These are phyloP conservation scores for Auricularia cornea DNA, from an alignment of 768 basidiomycete genomes.

Conservation along the genomic window DNA sequence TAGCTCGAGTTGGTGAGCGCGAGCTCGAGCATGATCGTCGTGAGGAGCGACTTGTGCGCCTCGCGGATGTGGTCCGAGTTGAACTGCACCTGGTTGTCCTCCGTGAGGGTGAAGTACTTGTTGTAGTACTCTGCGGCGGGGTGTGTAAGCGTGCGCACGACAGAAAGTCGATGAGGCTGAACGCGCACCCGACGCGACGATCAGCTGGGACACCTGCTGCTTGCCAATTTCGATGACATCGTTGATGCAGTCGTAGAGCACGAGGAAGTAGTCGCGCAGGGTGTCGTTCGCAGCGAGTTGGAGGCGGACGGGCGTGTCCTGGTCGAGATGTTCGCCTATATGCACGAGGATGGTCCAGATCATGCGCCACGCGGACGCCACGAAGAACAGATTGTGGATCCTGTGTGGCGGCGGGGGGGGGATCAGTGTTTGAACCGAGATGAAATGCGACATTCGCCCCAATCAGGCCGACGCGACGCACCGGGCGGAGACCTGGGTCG, in stretches of 20 bases:
- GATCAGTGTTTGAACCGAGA: not conserved
- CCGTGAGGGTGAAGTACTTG: slow-evolving; percentile 57
- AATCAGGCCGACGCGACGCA: slow-evolving; percentile 17
- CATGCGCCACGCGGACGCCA: slow-evolving; percentile 77
- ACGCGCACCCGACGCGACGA: slow-evolving; percentile 64
- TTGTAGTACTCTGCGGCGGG: slow-evolving; percentile 46
- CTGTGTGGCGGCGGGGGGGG: slow-evolving; percentile 28
- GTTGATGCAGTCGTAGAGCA: slow-evolving; percentile 54
- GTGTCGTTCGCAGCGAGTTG: slow-evolving; percentile 44
- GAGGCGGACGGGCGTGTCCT: slow-evolving; percentile 42
- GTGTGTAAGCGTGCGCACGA: slow-evolving; percentile 46
- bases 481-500: slow-evolving; percentile 53
- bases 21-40: slow-evolving; percentile 76
- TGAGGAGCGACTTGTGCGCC: slow-evolving; percentile 68
- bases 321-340: slow-evolving; percentile 46
- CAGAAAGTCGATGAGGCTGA: not conserved
- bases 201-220: slow-evolving; percentile 56
- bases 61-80: slow-evolving; percentile 16
- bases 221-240: slow-evolving; percentile 54
- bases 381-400: slow-evolving; percentile 73
- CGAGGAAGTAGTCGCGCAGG: slow-evolving; percentile 53
- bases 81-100: slow-evolving; percentile 11
- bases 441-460: too few relatives aligned
- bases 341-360: slow-evolving; percentile 50
- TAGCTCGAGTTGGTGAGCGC: slow-evolving; percentile 65